Base-by-base conservation (phyloP, 2,329 filamentous ascomycete genomes). In the Chrysoporthe deuterocubensis region DNA sequence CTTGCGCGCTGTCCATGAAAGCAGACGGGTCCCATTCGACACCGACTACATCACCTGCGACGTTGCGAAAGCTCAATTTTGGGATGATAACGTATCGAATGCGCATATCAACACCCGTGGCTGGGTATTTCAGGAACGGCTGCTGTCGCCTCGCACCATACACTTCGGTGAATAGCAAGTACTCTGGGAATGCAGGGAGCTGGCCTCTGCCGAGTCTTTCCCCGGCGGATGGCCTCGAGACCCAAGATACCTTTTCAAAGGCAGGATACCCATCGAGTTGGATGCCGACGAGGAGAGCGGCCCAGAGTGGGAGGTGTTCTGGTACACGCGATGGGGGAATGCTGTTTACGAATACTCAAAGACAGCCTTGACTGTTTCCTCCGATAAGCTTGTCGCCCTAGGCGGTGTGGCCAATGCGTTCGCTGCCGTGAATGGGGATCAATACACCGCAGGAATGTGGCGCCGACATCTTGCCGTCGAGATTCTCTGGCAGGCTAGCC, bases 371-470 rank as follows among this genome's bases (percentile, higher is more conserved):
- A 61, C 42, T 18, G 13, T 61, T 11, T 11, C 58, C 40, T 44
- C 26, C 40, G 58, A 61, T 34, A 61, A 61, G 21, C 58, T 61
- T 14, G n/a, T 61, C 44, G 58, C 58, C 44, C 37, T 60, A n/a
- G 21, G 37, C n/a, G 58, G 58, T 26, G 40, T 60, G n/a, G 58
- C 58, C n/a, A 60, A 46, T 13, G 26, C 44, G 13, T 46, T 46
- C 44, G 44, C 44, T 7, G 44, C 44, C 44, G 44, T 14, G 44
- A 46, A 46, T 18, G 44, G 13, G 13, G 44, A 46, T 16, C 44
- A 46, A 18, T 46, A 46, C 16, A 18, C n/a, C 44, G 44, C 44
- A 46, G 44, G 16, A 4, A 46, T 46, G 44, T 46, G 44, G 44
- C 44, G 44, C 44, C 44, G 44, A 18, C 44, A 46, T 18, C 44